Evolutionary conservation across 176 grass and related monocot genomes (phyloP).

Genomic region (Oryza rufipogon): DNA sequence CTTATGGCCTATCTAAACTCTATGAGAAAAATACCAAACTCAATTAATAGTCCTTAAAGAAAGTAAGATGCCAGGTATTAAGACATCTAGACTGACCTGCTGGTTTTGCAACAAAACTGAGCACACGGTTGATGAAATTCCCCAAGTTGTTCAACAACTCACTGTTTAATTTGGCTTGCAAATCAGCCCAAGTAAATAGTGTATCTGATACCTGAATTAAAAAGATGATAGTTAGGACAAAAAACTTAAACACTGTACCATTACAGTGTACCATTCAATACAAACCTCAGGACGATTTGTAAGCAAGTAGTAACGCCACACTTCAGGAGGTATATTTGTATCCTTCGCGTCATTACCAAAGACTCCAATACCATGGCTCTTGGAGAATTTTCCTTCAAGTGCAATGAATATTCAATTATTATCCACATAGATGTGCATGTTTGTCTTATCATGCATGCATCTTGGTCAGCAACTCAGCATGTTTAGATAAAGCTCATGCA

Average conservation of each 20-base stretch:
- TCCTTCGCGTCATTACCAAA: slow-evolving; percentile 95
- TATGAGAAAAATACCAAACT: slow-evolving; percentile 8
- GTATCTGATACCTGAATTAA: slow-evolving; percentile 78
- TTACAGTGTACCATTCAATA: slow-evolving; percentile 19
- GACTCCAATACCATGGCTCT: slow-evolving; percentile 90
- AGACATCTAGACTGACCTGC: slow-evolving; percentile 58
- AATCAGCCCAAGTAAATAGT: slow-evolving; percentile 90
- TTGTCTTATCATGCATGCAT: slow-evolving; percentile 19
- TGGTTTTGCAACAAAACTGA: slow-evolving; percentile 94
- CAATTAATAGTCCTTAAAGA: slow-evolving; percentile 22
- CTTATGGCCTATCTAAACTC: slow-evolving; percentile 25
- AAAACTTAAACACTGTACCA: slow-evolving; percentile 1
- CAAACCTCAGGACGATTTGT: slow-evolving; percentile 92
- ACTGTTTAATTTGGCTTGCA: slow-evolving; percentile 89
- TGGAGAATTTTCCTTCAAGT: slow-evolving; percentile 85
- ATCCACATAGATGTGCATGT: slow-evolving; percentile 28
- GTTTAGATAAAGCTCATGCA: slow-evolving; percentile 15
- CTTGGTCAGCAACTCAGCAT: slow-evolving; percentile 11
- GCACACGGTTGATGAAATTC: slow-evolving; percentile 91
- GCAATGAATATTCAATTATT: slow-evolving; percentile 24
- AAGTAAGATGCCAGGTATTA: slow-evolving; percentile 11
- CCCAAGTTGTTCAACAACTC: slow-evolving; percentile 87
- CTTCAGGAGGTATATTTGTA: slow-evolving; percentile 85
- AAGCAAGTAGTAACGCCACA: slow-evolving; percentile 96
- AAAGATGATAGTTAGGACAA: slow-evolving; percentile 37